Evolutionary conservation across 2,329 filamentous ascomycete genomes (phyloP), one percentile per base, ranked within the genome.

Genomic region (Cladosporium sp.): DNA sequence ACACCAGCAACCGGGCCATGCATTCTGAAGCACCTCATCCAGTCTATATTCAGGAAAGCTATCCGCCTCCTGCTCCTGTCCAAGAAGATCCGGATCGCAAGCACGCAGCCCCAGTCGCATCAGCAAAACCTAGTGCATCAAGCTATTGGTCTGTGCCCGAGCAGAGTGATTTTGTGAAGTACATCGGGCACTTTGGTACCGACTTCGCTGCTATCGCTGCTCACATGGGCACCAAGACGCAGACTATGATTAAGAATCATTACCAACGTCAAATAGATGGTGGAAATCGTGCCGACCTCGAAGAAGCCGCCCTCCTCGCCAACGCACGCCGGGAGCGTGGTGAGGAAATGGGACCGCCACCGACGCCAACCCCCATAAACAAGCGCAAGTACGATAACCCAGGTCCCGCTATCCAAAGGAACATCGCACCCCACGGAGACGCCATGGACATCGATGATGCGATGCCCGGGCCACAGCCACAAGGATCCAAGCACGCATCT

Each of bases 131-230:
- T 31, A 71, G 72, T 50, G 72, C 76, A 16, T 92, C 90, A 1
- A 94, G 91, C 77, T 95, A 95, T 76, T 95, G 91, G 91, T 94
- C 91, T 72, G 91, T 94, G 26, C 90, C 89, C 1, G 91, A 95
- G 78, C 85, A 89, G 64, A 89, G 85, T 56, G 91, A 93, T 72
- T 95, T 95, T 77, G 88, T 89, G 40, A 85, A 84, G 65, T 83
- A 92, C 66, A 82, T 95, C 56, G 85, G 83, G 60, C 85, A 91
- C 64, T 94, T 92, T 79, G 91, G 91, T 66, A 92, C 89, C 18
- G 91, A 95, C 75, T 95, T 91, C 86, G 81, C 81, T 58, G 86
- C 85, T 5, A 94, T 94, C 77, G 89, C 91, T 49, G 83, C 83
- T 61, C 88, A 92, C 72, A 93, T 95, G 89, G 89, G 89, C 59